Evolutionary conservation across 768 basidiomycete genomes (phyloP), one percentile per base, ranked within the genome.

Genomic region (Krasilnikovozyma curviuscula): DNA sequence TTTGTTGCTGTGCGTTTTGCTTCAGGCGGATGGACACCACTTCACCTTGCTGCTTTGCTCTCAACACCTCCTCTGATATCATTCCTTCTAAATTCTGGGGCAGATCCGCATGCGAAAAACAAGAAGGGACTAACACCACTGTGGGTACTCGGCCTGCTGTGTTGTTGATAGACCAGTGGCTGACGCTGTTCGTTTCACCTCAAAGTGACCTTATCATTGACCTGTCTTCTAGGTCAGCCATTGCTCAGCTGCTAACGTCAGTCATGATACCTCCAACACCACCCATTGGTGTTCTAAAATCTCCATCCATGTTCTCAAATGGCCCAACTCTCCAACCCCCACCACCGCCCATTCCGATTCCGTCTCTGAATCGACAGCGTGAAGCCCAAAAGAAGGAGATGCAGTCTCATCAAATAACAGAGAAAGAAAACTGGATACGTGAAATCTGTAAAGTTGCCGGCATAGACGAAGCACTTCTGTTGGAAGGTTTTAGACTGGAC

Each of bases 1-100:
- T 23, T 45, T 37, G 27, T 3, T 27, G 27, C 42, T 29, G 52
- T 43, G 33, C 8, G 23, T 46, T 30, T 42, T 27, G 13, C 39
- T 31, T 18, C 57, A 93, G 88, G 75, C 52, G 89, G 91, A 29
- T 97, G 93, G 93, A 86, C 84, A 9, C 78, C 89, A 3, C 70
- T 98, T 12, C 91, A 95, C 59, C 79, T 91, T 66, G 85, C 91
- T 7, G 82, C 82, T 7, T 66, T 97, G 44, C 68, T 83, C 31
- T 77, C 84, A 12, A 86, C 91, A 28, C 83, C 89, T 3, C 88
- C 88, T 2, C 69, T 97, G 19, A 74, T 97, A 19, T 85, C 88
- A 0, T 80, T 85, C 69, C 70, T 98, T 21, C 78, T 97, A 67
- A 91, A 84, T 10, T 82, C 85, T 56, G 84, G 85, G 39, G 84